Evolutionary conservation across 163 green algal species (phyloP), one percentile per base, ranked within the genome.

Genomic region (Volvox carteri): DNA sequence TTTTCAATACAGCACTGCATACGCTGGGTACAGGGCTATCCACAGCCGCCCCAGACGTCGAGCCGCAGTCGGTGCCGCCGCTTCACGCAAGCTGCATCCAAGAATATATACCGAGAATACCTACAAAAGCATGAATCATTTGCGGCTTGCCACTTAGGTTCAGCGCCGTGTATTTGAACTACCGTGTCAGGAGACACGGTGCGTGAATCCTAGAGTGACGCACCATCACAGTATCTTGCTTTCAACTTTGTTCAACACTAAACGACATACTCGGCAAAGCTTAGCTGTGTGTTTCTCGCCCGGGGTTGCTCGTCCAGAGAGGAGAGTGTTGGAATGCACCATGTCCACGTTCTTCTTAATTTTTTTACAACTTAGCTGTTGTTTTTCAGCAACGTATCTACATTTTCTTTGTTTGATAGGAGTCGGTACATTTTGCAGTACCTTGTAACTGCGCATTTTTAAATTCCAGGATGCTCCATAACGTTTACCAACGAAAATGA

Each of bases 21-120:
- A 76, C 33, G 33, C 12, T 76, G 8, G 35, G 18, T 33, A 25
- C 48, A 48, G 30, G 19, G 25, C 19, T 76, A 21, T 7, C 67
- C 67, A 50, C 67, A 50, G 67, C 67, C 67, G 67, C 67, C 67
- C 67, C n/a, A 41, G 54, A 65, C 54, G 54, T 65, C 19, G 25
- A 5, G 7, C 54, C 54, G 54, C 54, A 30, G 54, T 65, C 54
- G 54, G 54, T 65, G 5, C 28, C 5, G 54, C 54, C 54, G 28
- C 54, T 65, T 23, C 25, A 12, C 5, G 7, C 25, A 25, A 65
- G 54, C 25, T 30, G 8, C 28, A 65, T 65, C 7, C 8, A 5
- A 65, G 6, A 65, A 11, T 11, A 2, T 65, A 65, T 7, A 11
- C 54, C 25, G 28, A 4, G 25, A 65, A 4, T 2, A 65, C 54